Evolutionary conservation across 805 yeast genomes (phyloP).

Genomic region (Nakazawaea ambrosiae): DNA sequence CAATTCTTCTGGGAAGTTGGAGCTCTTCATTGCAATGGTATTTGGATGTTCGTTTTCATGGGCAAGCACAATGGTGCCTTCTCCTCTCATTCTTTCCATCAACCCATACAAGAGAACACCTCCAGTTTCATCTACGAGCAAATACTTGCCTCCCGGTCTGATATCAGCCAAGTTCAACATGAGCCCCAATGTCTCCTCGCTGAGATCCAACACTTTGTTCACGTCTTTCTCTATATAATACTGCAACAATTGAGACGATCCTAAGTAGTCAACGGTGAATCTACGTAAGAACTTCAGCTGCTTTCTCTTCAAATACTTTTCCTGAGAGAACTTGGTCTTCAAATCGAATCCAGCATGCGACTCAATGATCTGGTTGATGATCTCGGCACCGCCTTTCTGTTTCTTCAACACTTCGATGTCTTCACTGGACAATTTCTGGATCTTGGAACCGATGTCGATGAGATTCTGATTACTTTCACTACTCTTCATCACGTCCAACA

Average conservation of each 20-base stretch:
- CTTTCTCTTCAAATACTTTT: constrained; percentile 84
- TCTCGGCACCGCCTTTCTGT: constrained; percentile 61
- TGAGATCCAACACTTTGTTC: constrained; percentile 65
- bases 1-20: constrained; percentile 52
- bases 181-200: constrained; percentile 77
- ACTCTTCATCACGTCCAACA: constrained; percentile 22
- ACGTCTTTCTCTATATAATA: constrained; percentile 76
- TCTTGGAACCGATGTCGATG: constrained; percentile 57
- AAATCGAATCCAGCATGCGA: constrained; percentile 83
- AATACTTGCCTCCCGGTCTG: constrained; percentile 82
- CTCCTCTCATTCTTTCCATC: constrained; percentile 86
- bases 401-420: constrained; percentile 82
- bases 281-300: constrained; percentile 85
- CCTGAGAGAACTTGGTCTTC: constrained; percentile 86
- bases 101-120: constrained; percentile 82
- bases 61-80: constrained; percentile 56
- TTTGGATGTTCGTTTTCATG: constrained; percentile 96
- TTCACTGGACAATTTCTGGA: constrained; percentile 67
- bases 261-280: constrained; percentile 74
- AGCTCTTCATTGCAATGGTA: constrained; percentile 57
- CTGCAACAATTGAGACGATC: constrained; percentile 63
- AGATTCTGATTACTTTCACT: constrained; percentile 62
- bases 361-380: constrained; percentile 75
- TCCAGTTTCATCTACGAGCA: constrained; percentile 91
- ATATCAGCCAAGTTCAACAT: constrained; percentile 74